phyloP scores from a whole-genome alignment of 2,329 filamentous ascomycete genomes.

The Mariannaea sp. region DNA sequence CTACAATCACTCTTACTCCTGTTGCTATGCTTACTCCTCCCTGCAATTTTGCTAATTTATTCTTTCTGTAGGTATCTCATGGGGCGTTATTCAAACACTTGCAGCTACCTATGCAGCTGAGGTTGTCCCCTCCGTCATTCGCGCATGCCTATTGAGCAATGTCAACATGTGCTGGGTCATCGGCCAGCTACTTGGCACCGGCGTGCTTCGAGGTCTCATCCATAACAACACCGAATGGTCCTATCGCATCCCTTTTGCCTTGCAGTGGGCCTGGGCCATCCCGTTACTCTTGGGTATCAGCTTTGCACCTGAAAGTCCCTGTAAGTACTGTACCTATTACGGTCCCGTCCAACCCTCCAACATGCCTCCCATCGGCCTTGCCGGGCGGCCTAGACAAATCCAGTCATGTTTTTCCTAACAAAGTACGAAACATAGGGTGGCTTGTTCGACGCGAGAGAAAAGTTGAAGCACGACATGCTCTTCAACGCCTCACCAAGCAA shows the following conservation, averaged over 20 bases:
- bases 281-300: slow-evolving; percentile 5
- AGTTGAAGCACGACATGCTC: slow-evolving; percentile 3
- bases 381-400: too few relatives aligned
- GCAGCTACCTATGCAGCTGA: slow-evolving; percentile 15
- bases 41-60: too few relatives aligned
- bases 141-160: slow-evolving; percentile 38
- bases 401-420: too few relatives aligned
- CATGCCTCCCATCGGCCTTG: too few relatives aligned
- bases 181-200: slow-evolving; percentile 43
- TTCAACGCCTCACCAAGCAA: slow-evolving; percentile 5
- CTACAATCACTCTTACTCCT: too few relatives aligned
- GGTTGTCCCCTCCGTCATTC: slow-evolving; percentile 5
- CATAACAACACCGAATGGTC: slow-evolving; percentile 9
- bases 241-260: slow-evolving; percentile 7
- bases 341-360: too few relatives aligned
- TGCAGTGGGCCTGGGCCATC: slow-evolving; percentile 14
- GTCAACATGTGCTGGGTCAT: slow-evolving; percentile 41
- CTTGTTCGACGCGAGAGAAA: slow-evolving; percentile 3
- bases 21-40: too few relatives aligned
- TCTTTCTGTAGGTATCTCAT: slow-evolving; percentile 10
- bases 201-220: slow-evolving; percentile 41
- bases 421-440: too few relatives aligned
- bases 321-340: too few relatives aligned
- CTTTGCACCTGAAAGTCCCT: slow-evolving; percentile 6
- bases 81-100: slow-evolving; percentile 10